A percentile compares a stretch with the other conserved stretches of the same genome.
Evolutionary conservation across 257 asterid genomes (phyloP).

Genomic region (Lavandula angustifolia): DNA sequence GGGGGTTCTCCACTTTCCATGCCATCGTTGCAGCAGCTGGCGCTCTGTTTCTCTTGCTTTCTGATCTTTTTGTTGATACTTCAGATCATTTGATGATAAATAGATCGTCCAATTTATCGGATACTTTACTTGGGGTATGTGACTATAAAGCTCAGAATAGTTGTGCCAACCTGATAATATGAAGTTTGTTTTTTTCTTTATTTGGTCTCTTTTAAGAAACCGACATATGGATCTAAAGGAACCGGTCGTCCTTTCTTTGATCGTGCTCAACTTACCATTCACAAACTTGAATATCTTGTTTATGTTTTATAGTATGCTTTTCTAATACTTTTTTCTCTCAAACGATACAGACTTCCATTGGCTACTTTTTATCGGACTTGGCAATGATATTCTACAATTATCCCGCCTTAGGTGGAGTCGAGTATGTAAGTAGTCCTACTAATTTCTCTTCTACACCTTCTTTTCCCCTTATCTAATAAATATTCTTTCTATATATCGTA

Average conservation of each 20-base stretch:
- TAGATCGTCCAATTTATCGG: slow-evolving; percentile 63
- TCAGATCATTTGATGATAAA: slow-evolving; percentile 49
- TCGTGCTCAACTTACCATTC: neutral
- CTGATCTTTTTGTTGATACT: slow-evolving; percentile 58
- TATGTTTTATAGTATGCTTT: slow-evolving; percentile 4
- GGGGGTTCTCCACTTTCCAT: slow-evolving; percentile 94
- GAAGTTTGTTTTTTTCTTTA: neutral
- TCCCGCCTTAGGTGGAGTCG: slow-evolving; percentile 86
- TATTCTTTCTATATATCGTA: neutral
- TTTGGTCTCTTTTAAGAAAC: neutral
- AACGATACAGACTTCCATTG: slow-evolving; percentile 67
- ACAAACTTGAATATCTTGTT: neutral
- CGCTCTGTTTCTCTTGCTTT: slow-evolving; percentile 66
- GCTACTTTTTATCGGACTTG: slow-evolving; percentile 84
- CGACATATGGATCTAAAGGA: neutral
- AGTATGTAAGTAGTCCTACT: slow-evolving; percentile 66
- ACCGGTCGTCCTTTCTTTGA: neutral
- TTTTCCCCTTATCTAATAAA: neutral
- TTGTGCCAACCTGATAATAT: neutral
- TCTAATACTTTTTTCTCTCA: neutral
- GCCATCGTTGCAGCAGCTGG: slow-evolving; percentile 62
- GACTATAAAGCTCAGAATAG: neutral
- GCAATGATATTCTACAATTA: slow-evolving; percentile 67
- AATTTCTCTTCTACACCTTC: slow-evolving; percentile 1
- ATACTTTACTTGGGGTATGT: slow-evolving; percentile 70